These are phyloP conservation scores for Paspalum notatum DNA, from an alignment of 176 grass and related monocot genomes.

Conservation along the genomic window DNA sequence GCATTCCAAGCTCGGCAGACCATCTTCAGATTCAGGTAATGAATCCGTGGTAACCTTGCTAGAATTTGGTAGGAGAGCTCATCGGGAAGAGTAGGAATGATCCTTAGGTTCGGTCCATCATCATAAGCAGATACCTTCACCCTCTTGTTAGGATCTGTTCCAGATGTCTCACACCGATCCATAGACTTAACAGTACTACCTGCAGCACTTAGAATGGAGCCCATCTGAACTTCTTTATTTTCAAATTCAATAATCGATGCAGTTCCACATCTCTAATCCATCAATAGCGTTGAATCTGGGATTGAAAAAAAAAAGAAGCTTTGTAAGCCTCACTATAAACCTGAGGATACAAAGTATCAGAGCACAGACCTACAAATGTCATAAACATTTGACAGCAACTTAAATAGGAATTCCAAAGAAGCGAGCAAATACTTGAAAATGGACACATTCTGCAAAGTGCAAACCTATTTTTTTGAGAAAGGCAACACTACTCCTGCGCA, in stretches of 20 bases:
- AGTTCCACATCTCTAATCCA: constrained; percentile 12
- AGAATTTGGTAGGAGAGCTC: constrained; percentile 87
- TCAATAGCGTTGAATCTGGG: constrained; percentile 12
- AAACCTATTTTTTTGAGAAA: background rate
- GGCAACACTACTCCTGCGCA: background rate
- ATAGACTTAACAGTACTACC: constrained; percentile 16
- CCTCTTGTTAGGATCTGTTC: constrained; percentile 58
- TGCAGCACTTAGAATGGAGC: constrained; percentile 60
- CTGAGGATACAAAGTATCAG: background rate
- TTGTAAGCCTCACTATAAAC: background rate
- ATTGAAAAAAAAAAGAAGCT: background rate
- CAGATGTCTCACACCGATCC: constrained; percentile 27
- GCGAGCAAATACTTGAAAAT: background rate
- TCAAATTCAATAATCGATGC: background rate
- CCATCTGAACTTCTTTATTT: constrained; percentile 52
- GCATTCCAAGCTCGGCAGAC: constrained; percentile 71
- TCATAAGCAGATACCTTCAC: constrained; percentile 52
- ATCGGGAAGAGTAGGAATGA: constrained; percentile 76
- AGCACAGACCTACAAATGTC: background rate
- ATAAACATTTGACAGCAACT: background rate
- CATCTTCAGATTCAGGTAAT: constrained; percentile 70
- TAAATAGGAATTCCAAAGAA: background rate
- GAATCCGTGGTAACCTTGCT: constrained; percentile 68
- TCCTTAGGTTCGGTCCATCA: constrained; percentile 41
- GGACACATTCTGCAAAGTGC: background rate